These are phyloP conservation scores for Ceratocystis lukuohia DNA, from an alignment of 2,329 filamentous ascomycete genomes.

Conservation along the genomic window DNA sequence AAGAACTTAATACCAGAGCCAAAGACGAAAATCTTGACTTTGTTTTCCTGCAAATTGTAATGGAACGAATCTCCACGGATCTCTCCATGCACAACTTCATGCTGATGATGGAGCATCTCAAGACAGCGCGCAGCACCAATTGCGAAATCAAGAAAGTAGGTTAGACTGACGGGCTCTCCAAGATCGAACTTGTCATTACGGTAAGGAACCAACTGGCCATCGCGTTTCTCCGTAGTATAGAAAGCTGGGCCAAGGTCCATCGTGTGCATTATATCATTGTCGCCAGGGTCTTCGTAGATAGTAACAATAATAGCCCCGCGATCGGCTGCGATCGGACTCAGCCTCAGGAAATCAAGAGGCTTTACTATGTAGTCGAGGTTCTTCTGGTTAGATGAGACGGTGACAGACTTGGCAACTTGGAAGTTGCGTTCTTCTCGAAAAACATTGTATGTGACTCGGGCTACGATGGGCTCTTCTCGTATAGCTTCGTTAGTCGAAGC, in stretches of 20 bases:
- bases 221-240: slow-evolving; percentile 43
- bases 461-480: slow-evolving; percentile 56
- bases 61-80: slow-evolving; percentile 85
- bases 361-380: slow-evolving; percentile 62
- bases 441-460: slow-evolving; percentile 68
- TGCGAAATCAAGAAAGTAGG: slow-evolving; percentile 77
- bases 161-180: slow-evolving; percentile 51
- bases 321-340: slow-evolving; percentile 56
- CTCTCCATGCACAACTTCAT: slow-evolving; percentile 79
- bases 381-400: slow-evolving; percentile 52
- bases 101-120: slow-evolving; percentile 80
- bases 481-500: slow-evolving; percentile 24
- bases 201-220: slow-evolving; percentile 36
- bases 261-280: slow-evolving; percentile 56
- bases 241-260: slow-evolving; percentile 68
- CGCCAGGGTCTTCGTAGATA: slow-evolving; percentile 67
- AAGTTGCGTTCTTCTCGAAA: slow-evolving; percentile 78
- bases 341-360: slow-evolving; percentile 64
- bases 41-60: slow-evolving; percentile 56
- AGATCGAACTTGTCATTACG: slow-evolving; percentile 35
- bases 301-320: slow-evolving; percentile 59
- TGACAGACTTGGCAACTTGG: slow-evolving; percentile 63
- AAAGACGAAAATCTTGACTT: slow-evolving; percentile 70
- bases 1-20: slow-evolving; percentile 79
- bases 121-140: slow-evolving; percentile 76